Conservation (phyloP, 495 filamentous ascomycete genomes). For the Xylaria longipes region DNA sequence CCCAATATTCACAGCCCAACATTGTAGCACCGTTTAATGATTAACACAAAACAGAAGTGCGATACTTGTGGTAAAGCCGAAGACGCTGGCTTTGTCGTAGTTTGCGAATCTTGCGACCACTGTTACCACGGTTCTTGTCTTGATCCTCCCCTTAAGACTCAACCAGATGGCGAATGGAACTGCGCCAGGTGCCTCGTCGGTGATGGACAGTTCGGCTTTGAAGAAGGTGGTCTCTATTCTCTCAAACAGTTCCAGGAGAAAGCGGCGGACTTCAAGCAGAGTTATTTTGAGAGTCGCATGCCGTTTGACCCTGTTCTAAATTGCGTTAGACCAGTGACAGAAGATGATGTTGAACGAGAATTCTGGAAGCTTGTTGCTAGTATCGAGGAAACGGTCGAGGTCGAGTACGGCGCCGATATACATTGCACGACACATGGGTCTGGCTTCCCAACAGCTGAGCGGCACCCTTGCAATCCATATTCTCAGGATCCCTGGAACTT, state of each 20-base stretch:
- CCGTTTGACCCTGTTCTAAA: conserved; percentile 86
- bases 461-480: conserved; percentile 84
- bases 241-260: conserved; percentile 96
- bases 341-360: conserved; percentile 95
- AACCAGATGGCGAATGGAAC: conserved; percentile 92
- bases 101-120: conserved; percentile 93
- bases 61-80: conserved; percentile 86
- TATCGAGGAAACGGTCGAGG: conserved; percentile 92
- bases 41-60: conserved; percentile 68
- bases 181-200: conserved; percentile 95
- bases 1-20: neutral
- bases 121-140: conserved; percentile 89
- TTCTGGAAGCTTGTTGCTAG: conserved; percentile 96
- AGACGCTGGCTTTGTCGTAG: conserved; percentile 65
- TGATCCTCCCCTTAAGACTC: conserved; percentile 79
- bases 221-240: conserved; percentile 96
- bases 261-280: conserved; percentile 90
- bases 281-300: conserved; percentile 91
- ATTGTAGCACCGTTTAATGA: neutral
- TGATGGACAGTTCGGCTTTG: conserved; percentile 96
- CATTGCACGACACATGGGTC: conserved; percentile 98
- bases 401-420: conserved; percentile 98
- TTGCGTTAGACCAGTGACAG: conserved; percentile 77
- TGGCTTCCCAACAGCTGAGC: conserved; percentile 95
- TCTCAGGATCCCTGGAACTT: conserved; percentile 94